phyloP scores from a whole-genome alignment of 108 stramenopile species.

The Epipyxis sp. region DNA sequence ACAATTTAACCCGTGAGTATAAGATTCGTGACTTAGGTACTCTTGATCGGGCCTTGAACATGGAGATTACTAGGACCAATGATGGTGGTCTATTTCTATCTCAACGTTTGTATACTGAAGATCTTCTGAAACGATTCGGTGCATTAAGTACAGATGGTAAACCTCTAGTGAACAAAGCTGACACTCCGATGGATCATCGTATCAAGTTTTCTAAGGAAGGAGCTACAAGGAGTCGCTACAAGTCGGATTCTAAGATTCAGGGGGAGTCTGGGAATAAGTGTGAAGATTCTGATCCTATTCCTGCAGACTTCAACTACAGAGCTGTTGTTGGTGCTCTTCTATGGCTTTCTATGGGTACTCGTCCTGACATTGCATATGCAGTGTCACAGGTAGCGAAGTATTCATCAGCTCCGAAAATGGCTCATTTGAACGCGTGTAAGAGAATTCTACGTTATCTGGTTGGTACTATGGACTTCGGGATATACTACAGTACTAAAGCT shows the following conservation, averaged over 20 bases:
- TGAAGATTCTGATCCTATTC: not conserved
- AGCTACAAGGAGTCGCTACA: not conserved
- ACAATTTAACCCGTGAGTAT: conserved; percentile 12
- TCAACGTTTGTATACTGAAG: conserved; percentile 11
- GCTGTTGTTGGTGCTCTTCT: conserved; percentile 17
- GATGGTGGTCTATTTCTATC: conserved; percentile 2
- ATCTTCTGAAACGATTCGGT: no score
- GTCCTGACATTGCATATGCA: conserved; percentile 32
- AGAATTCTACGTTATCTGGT: conserved; percentile 14
- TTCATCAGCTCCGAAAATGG: not conserved
- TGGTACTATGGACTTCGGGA: conserved; percentile 24
- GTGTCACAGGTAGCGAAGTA: not conserved
- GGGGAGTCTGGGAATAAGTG: not conserved
- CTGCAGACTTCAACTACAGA: not conserved
- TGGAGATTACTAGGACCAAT: conserved; percentile 9
- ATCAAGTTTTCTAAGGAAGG: conserved; percentile 35
- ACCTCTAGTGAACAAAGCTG: no score
- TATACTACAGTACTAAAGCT: conserved; percentile 16
- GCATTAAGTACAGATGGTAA: no score
- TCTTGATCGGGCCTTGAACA: conserved; percentile 9
- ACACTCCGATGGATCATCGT: no score
- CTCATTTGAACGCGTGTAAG: conserved; percentile 21
- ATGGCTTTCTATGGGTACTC: conserved; percentile 16
- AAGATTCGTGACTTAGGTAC: conserved; percentile 17
- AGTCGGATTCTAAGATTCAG: conserved; percentile 5